A percentile compares a stretch with the other conserved stretches of the same genome.
Conservation (phyloP, 2,329 filamentous ascomycete genomes). For the Ceratocystiopsis minuta region DNA sequence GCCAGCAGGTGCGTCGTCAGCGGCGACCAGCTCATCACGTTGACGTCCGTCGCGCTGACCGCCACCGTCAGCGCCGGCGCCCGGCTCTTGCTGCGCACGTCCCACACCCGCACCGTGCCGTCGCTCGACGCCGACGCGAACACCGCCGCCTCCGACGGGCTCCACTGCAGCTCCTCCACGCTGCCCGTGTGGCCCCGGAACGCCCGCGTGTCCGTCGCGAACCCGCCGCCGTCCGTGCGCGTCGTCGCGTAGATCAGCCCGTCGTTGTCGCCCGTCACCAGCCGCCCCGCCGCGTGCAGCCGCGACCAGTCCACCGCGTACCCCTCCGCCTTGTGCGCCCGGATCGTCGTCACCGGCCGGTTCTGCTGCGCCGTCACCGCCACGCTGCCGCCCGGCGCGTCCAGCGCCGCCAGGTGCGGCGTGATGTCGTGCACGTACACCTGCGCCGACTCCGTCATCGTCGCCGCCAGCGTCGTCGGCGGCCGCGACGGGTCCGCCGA, state of each 20-base stretch:
- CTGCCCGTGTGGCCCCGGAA: constrained; percentile 73
- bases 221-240: constrained; percentile 71
- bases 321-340: constrained; percentile 82
- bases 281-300: constrained; percentile 58
- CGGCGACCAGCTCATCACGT: constrained; percentile 89
- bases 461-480: constrained; percentile 70
- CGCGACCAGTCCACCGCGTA: constrained; percentile 97
- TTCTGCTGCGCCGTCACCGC: constrained; percentile 66
- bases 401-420: constrained; percentile 74
- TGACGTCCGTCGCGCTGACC: constrained; percentile 73
- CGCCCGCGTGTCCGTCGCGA: constrained; percentile 67
- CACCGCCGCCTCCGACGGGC: constrained; percentile 76
- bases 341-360: constrained; percentile 72
- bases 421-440: constrained; percentile 91
- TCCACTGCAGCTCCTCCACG: constrained; percentile 95
- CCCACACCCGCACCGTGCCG: constrained; percentile 91
- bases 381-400: constrained; percentile 53
- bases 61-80: constrained; percentile 76
- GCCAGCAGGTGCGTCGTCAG: constrained; percentile 80
- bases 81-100: constrained; percentile 76
- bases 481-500: constrained; percentile 48
- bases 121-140: constrained; percentile 91
- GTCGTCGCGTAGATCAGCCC: constrained; percentile 81
- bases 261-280: constrained; percentile 80
- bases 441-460: constrained; percentile 79